Evolutionary conservation across 805 yeast genomes (phyloP), one percentile per base, ranked within the genome.

Genomic region (Debaryomyces maramus): DNA sequence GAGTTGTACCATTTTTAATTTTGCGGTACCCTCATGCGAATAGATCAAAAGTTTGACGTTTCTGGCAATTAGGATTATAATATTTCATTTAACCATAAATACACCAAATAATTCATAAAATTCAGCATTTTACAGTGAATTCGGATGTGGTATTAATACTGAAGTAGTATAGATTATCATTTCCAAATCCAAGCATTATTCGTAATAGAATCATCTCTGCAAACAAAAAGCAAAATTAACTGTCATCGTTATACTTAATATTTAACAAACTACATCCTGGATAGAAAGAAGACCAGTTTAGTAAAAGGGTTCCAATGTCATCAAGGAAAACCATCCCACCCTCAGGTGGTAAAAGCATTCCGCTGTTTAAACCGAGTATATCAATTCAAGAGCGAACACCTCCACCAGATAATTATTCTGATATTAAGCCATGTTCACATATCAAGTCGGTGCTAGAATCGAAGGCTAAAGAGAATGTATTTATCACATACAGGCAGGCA

Each of bases 401-500:
- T 17, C 42, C 44, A 2, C 60, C 56, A 4, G 62, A 60, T 40
- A 58, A 53, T 40, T 57, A 43, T 37, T 51, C 57, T 35, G 44
- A 50, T 30, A 67, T 73, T 39, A 64, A 65, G 16, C 67, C 81
- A 0, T 79, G 85, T 54, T 54, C 63, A 7, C 85, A 79, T 52
- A 56, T 79, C 31, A 51, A 55, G 13, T 65, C 72, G 40, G 79
- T 77, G 5, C 57, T 79, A 32, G 65, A 62, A 9, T 69, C 81
- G 19, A 67, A 66, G 34, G 80, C 82, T 7, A 62, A 61, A 36
- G 77, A 73, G 3, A 70, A 71, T 11, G 78, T 78, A 6, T 52
- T 75, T 44, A 60, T 61, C 39, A 76, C 81, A 1, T 79, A 78
- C 50, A 61, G 63, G 33, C 76, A 77, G 41, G 82, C 78, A 2